Evolutionary conservation across 2,329 filamentous ascomycete genomes (phyloP).

Genomic region (Phyllosticta citrichinensis): DNA sequence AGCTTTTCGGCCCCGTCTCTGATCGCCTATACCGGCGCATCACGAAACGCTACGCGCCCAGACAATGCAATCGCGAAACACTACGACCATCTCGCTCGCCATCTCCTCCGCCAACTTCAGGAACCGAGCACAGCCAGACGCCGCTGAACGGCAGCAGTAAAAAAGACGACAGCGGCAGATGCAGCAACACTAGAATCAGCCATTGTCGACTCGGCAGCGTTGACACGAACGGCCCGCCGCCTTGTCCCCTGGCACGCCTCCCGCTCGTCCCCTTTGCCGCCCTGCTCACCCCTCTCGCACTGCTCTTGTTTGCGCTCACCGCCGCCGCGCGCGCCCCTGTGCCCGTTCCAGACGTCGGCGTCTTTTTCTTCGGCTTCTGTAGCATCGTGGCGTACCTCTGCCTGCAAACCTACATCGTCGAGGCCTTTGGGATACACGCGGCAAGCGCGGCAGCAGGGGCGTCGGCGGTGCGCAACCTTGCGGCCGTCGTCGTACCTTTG

Average conservation of each 20-base stretch:
- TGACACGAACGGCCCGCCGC: no score
- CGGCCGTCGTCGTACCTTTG: not conserved
- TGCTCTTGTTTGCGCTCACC: conserved; percentile 51
- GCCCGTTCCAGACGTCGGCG: conserved; percentile 32
- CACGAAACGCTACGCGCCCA: conserved; percentile 32
- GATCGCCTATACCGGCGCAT: conserved; percentile 41
- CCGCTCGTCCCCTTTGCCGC: conserved; percentile 45
- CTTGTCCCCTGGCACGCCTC: conserved; percentile 37
- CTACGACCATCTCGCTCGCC: not conserved
- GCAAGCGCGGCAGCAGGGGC: not conserved
- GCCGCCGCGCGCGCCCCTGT: conserved; percentile 37
- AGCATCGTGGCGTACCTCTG: conserved; percentile 35
- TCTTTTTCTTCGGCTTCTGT: conserved; percentile 40
- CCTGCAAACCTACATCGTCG: conserved; percentile 47
- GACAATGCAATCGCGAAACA: conserved; percentile 15
- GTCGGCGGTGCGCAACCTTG: not conserved
- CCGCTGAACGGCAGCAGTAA: not conserved
- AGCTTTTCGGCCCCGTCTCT: conserved; percentile 37
- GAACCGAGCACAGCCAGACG: not conserved
- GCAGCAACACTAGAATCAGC: not conserved
- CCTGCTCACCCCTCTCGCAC: conserved; percentile 40
- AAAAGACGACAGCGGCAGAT: not conserved
- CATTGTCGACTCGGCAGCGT: not conserved
- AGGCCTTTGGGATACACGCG: conserved; percentile 14
- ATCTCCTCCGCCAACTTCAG: not conserved